Base-by-base conservation (phyloP, 805 yeast species). In the Barnettozyma salicaria region DNA sequence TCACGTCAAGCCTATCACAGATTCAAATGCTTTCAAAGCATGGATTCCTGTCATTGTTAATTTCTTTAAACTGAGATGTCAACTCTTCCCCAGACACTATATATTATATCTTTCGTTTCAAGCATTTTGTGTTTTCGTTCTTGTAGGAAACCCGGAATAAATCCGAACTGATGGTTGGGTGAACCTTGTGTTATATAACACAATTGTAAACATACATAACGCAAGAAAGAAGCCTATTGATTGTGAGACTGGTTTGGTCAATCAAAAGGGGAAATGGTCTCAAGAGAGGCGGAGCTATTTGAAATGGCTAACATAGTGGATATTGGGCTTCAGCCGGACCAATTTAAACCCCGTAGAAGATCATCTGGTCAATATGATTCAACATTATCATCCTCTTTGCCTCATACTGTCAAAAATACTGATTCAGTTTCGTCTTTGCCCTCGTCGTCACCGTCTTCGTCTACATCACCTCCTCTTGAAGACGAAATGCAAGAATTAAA, bases 291-390 rank as follows among this genome's bases (percentile, higher is more conserved):
- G 5, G 61, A 57, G 41, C 44, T 55, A 20, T 58, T 57, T 36
- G 61, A 58, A 41, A 45, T 50, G 45, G 58, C 59, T 6, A 58
- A 58, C 26, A 45, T 58, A 3, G 60, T 56, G 27, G 62, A 57
- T 27, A 46, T 57, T 33, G 61, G 62, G 6, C 36, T 52, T 1
- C 60, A 55, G 39, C 49, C 53, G 8, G 41, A 31, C 20, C 47
- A 48, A 36, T 44, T 48, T 32, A 31, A 23, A 4, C 37, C 43
- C 18, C 27, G 35, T 10, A 33, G 43, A 22, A 39, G 23, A 5
- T 30, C 37, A 5, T 10, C 24, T 11, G 27, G 25, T 14, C 21
- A 27, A 10, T 5, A 18, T 6, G 29, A 19, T n/a, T 12, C 9
- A 29, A 29, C 7, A n/a, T n/a, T n/a, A n/a, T n/a, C n/a, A n/a